Base-by-base conservation (phyloP, 2,329 filamentous ascomycete genomes). In the Aspergillus fumigatiaffinis region DNA sequence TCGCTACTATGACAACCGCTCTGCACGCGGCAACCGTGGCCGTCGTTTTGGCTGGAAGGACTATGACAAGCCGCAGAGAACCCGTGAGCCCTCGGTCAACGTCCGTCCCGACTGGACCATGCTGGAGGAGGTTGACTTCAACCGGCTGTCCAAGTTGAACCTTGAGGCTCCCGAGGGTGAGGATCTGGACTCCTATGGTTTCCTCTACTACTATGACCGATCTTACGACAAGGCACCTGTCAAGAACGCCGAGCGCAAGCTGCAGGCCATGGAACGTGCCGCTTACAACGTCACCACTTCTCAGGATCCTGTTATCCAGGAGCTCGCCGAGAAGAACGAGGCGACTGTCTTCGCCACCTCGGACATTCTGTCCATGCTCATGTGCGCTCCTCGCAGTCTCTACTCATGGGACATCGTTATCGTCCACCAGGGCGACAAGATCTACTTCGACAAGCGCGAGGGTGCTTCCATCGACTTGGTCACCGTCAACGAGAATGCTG, bases 371-470 rank as follows among this genome's bases (percentile, higher is more conserved):
- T 97, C 93, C 65, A 97, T 97, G 92, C 88, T 99, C 69, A 99
- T 99, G 94, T 99, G 94, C 79, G 87, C 94, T 52, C 90, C 94
- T 58, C 91, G 95, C 70, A 96, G 91, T 57, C 91, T 99, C 62
- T 97, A 97, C 82, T 92, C 92, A 47, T 99, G 94, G 94, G 94
- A 99, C 77, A 88, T 99, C 69, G 89, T 99, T 73, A 95, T 99
- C 71, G 82, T 91, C 62, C 88, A 90, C 76, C 91, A 95, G 76
- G 91, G 90, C 76, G 90, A 92, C 86, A 97, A 97, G 85, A 87
- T 99, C 77, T 99, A 92, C 86, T 87, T 99, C 65, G 94, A 99
- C 84, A 99, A 99, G 87, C 91, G 94, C 65, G 92, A 97, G 60
- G 93, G 92, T 70, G 92, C 92, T 58, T 90, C 89, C 57, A 86